Base-by-base conservation (phyloP, 2,329 filamentous ascomycete species). In the Malbranchea cinnamomea region DNA sequence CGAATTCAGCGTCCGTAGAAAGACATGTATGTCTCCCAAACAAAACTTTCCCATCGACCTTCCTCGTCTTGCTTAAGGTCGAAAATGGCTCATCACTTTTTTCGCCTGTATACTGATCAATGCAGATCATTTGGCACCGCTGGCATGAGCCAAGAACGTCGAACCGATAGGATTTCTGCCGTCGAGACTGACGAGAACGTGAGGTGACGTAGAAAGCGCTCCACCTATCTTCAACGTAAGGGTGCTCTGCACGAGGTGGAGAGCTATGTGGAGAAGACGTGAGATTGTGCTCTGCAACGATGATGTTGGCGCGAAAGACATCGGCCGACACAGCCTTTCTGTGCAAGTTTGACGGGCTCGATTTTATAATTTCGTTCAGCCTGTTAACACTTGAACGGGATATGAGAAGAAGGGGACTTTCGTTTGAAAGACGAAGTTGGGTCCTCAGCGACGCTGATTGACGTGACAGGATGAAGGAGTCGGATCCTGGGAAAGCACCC, bases 111-210 rank as follows among this genome's bases (percentile, higher is more conserved):
- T 73, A 62, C 51, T 94, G 89, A 46, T 98, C 76, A 26, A 95
- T 72, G 49, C 87, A 94, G 6, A 98, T 78, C 85, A 98, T 95
- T 51, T 93, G 84, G 44, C 89, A 98, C 35, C 89, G 65, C 36
- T 83, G 71, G 46, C 89, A 98, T 3, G 79, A 71, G 1, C 85
- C 87, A 4, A 95, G 57, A 45, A 91, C 71, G 37, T 78, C 46
- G 13, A 63, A 51, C 1, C 31, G n/a, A n/a, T 41, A 15, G 51
- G 23, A 11, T 48, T 34, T 2, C 78, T 79, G n/a, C n/a, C n/a
- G n/a, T n/a, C n/a, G n/a, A n/a, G n/a, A n/a, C n/a, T n/a, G n/a
- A n/a, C n/a, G n/a, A n/a, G n/a, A n/a, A n/a, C n/a, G n/a, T n/a
- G n/a, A n/a, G n/a, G n/a, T n/a, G 34, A 94, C 78, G 6, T 57